Percentiles rank a stretch among this genome's conserved stretches.
Evolutionary conservation across 1,284 basidiomycete genomes (phyloP).

Genomic region (Cronartium quercuum): DNA sequence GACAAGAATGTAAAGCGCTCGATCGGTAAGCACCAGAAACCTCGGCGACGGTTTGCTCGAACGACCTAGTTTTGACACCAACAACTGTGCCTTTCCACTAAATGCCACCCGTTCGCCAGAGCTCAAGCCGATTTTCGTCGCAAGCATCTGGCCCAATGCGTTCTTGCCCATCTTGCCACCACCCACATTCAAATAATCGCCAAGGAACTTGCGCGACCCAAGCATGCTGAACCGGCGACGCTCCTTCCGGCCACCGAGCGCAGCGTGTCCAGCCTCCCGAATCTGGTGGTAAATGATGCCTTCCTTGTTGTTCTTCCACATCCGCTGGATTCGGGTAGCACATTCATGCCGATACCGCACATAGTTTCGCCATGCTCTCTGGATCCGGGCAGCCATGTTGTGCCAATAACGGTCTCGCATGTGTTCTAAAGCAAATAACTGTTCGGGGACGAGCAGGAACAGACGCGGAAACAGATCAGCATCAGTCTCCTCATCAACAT

Average conservation of each 20-base stretch:
- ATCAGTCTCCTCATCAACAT: no score
- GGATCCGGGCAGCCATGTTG: constrained; percentile 96
- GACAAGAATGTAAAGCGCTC: constrained; percentile 78
- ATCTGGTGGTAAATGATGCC: constrained; percentile 77
- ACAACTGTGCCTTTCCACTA: constrained; percentile 73
- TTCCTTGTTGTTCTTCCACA: constrained; percentile 99
- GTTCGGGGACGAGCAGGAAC: constrained; percentile 12
- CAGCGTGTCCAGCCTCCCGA: constrained; percentile 87
- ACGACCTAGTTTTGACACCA: constrained; percentile 78
- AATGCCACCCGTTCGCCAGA: constrained; percentile 76
- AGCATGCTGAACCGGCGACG: constrained; percentile 85
- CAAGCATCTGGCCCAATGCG: constrained; percentile 71
- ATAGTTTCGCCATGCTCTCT: constrained; percentile 92
- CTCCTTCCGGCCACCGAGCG: constrained; percentile 87
- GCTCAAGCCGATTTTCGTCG: constrained; percentile 66
- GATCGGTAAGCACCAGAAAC: constrained; percentile 80
- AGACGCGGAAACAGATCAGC: neutral
- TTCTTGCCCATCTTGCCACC: constrained; percentile 57
- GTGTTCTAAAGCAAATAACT: constrained; percentile 96
- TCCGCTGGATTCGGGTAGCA: constrained; percentile 87
- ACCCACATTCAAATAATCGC: constrained; percentile 90
- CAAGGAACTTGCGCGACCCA: constrained; percentile 89
- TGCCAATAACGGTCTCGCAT: constrained; percentile 99
- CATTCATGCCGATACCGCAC: constrained; percentile 92
- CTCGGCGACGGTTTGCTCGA: constrained; percentile 89